Conservation (phyloP, 495 filamentous ascomycete species). For the Massariosphaeria phaeospora region DNA sequence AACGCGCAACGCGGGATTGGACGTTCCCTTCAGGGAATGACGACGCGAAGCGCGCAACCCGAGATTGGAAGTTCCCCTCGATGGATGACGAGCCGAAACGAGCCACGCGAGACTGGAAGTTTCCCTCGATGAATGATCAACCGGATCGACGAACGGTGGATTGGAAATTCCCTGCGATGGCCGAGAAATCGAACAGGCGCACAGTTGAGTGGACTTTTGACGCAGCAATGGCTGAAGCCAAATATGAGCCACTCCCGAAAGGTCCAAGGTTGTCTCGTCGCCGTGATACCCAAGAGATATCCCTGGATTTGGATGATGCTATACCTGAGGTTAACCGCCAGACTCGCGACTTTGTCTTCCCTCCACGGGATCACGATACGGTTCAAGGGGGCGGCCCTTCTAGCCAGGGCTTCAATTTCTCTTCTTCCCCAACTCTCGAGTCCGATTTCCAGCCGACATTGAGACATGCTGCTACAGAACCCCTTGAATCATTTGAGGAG, state of each 20-base stretch:
- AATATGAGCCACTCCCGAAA: constrained; percentile 16
- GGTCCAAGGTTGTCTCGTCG: constrained; percentile 6
- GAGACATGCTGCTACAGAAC: constrained; percentile 37
- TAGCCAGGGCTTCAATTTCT: constrained; percentile 23
- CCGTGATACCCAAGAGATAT: constrained; percentile 21
- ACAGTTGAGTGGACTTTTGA: constrained; percentile 32
- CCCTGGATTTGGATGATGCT: not conserved
- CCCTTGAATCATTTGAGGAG: constrained; percentile 35
- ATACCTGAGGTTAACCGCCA: constrained; percentile 22
- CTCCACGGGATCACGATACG: constrained; percentile 7
- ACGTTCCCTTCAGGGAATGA: constrained; percentile 37
- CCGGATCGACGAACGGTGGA: constrained; percentile 51
- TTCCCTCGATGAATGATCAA: constrained; percentile 38
- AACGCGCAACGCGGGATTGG: constrained; percentile 38
- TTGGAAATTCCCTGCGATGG: constrained; percentile 57
- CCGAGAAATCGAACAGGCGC: constrained; percentile 17
- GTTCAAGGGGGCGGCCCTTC: constrained; percentile 7
- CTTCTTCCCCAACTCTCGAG: constrained; percentile 28
- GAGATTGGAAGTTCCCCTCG: constrained; percentile 20
- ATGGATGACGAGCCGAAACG: constrained; percentile 34
- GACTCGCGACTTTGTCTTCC: constrained; percentile 30
- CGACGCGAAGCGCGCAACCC: constrained; percentile 30
- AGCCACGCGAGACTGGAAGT: constrained; percentile 41
- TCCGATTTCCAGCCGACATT: constrained; percentile 36
- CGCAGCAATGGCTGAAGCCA: constrained; percentile 25